Percentiles rank a stretch among this genome's conserved stretches.
These are phyloP conservation scores for Xylariaceae sp. DNA, from an alignment of 2,329 filamentous ascomycete species.

Conservation along the genomic window DNA sequence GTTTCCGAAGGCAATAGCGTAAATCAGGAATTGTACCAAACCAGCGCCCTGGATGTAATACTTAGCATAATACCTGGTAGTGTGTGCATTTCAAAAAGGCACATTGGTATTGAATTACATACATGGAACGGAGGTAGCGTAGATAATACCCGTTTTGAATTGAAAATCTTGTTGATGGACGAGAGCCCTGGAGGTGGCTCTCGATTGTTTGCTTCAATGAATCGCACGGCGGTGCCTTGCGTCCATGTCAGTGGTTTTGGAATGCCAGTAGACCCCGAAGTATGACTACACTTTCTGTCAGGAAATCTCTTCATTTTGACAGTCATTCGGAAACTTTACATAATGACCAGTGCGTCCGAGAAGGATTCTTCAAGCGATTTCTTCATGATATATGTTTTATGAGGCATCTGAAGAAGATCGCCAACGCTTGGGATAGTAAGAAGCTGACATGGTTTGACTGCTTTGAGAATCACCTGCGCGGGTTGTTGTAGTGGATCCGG, in stretches of 20 bases:
- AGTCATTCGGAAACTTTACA: conserved; percentile 12
- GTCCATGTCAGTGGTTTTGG: conserved; percentile 28
- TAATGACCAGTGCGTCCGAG: conserved; percentile 17
- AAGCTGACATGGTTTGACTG: conserved; percentile 15
- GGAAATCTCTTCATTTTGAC: not conserved
- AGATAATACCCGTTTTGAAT: conserved; percentile 29
- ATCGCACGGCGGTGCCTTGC: conserved; percentile 18
- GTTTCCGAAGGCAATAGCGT: conserved; percentile 26
- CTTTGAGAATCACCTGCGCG: conserved; percentile 20
- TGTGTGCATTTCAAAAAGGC: not conserved
- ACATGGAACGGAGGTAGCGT: conserved; percentile 31
- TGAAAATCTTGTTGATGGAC: conserved; percentile 18
- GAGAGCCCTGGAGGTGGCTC: conserved; percentile 22
- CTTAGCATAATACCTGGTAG: not conserved
- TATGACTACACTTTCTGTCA: conserved; percentile 20
- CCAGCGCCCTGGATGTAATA: conserved; percentile 21
- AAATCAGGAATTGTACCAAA: conserved; percentile 19
- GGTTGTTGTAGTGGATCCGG: conserved; percentile 22
- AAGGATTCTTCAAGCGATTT: conserved; percentile 15
- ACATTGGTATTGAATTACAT: not conserved
- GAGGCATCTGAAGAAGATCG: conserved; percentile 21
- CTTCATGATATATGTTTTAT: conserved; percentile 9
- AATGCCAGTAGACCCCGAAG: conserved; percentile 28
- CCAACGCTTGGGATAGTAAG: conserved; percentile 26
- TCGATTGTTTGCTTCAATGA: conserved; percentile 6